Conservation (phyloP, 2,329 filamentous ascomycete genomes). For the Colletotrichum ledebouriae region DNA sequence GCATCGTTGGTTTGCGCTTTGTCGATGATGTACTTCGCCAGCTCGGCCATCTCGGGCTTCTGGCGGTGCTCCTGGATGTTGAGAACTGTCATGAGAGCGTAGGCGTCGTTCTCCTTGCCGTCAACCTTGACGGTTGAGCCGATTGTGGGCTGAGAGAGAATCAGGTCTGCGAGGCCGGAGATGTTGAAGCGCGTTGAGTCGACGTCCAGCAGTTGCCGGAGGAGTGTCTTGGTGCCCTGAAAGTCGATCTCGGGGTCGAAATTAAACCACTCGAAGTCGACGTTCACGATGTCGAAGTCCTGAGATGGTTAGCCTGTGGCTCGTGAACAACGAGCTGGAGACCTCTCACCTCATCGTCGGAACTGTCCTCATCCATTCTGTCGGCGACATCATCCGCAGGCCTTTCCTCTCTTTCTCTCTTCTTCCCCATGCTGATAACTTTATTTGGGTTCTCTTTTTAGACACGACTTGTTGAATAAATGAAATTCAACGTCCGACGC, state of each 20-base stretch:
- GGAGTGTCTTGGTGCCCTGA: slow-evolving; percentile 89
- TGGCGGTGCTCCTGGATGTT: slow-evolving; percentile 85
- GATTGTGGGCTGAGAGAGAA: slow-evolving; percentile 87
- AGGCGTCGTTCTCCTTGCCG: slow-evolving; percentile 91
- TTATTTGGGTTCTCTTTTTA: background rate
- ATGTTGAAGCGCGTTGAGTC: slow-evolving; percentile 90
- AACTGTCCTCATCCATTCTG: slow-evolving; percentile 66
- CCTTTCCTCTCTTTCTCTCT: slow-evolving; percentile 62
- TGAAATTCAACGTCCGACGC: background rate
- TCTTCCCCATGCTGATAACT: slow-evolving; percentile 60
- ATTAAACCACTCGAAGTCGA: slow-evolving; percentile 99
- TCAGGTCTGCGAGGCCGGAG: slow-evolving; percentile 86
- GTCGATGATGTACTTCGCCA: slow-evolving; percentile 78
- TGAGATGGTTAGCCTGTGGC: slow-evolving; percentile 54
- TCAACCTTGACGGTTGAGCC: slow-evolving; percentile 98
- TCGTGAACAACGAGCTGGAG: slow-evolving; percentile 41
- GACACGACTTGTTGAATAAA: too few relatives aligned
- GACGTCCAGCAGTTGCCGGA: slow-evolving; percentile 92
- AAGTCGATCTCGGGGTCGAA: slow-evolving; percentile 92
- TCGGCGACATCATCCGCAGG: slow-evolving; percentile 58
- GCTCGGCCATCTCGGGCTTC: slow-evolving; percentile 77
- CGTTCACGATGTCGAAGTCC: slow-evolving; percentile 93
- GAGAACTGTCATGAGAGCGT: slow-evolving; percentile 90
- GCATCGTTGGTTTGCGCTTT: slow-evolving; percentile 67
- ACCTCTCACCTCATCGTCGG: slow-evolving; percentile 64